Conservation (phyloP, 495 filamentous ascomycete species). For the Usnea hakonensis region DNA sequence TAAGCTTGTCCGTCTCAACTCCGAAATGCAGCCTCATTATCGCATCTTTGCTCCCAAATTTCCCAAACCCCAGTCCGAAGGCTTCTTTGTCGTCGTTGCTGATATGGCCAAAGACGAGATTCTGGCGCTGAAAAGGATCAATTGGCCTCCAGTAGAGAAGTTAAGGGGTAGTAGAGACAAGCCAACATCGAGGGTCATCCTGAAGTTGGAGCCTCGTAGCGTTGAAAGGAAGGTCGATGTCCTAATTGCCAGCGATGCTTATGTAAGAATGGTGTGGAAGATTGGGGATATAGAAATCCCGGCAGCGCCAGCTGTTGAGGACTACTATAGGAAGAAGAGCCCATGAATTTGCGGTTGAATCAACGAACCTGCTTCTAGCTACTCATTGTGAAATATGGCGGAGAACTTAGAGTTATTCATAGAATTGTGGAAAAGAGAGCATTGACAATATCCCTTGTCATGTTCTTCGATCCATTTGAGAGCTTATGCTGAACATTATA, state of each 20-base stretch:
- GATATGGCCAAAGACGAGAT: constrained; percentile 63
- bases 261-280: constrained; percentile 70
- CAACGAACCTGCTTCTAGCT: neutral
- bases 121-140: constrained; percentile 73
- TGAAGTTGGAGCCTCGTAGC: constrained; percentile 41
- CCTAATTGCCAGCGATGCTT: constrained; percentile 72
- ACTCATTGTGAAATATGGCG: neutral
- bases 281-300: constrained; percentile 48
- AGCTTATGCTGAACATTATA: neutral
- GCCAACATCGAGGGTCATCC: constrained; percentile 42
- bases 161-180: constrained; percentile 24
- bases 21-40: constrained; percentile 50
- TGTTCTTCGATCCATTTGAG: neutral
- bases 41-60: constrained; percentile 79
- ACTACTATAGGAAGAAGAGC: constrained; percentile 18
- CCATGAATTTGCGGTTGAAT: neutral
- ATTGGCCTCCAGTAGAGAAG: constrained; percentile 49
- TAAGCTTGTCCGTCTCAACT: constrained; percentile 58
- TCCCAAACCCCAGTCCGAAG: constrained; percentile 92
- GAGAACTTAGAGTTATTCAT: neutral
- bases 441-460: neutral
- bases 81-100: constrained; percentile 76
- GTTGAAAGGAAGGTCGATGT: constrained; percentile 55
- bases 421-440: neutral
- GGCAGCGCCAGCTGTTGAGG: constrained; percentile 24